phyloP scores from a whole-genome alignment of 2,329 filamentous ascomycete genomes.

The Penicillium sumatraense region DNA sequence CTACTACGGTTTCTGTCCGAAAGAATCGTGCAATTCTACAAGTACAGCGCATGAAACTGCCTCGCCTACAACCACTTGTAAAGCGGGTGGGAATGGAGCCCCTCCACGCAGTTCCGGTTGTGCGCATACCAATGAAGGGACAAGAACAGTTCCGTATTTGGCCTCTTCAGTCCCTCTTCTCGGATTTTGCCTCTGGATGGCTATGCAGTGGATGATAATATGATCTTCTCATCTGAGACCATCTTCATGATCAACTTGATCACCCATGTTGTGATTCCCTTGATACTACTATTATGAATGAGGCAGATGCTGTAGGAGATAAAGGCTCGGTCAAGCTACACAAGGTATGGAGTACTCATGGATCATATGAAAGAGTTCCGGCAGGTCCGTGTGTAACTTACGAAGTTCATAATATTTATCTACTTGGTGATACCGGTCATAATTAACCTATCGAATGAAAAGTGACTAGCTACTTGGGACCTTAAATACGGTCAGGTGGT shows the following conservation, averaged over 20 bases:
- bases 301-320: too few relatives aligned
- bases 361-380: not conserved
- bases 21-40: not conserved
- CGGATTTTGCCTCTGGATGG: not conserved
- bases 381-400: conserved; percentile 1
- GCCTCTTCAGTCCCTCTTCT: not conserved
- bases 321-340: too few relatives aligned
- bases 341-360: not conserved
- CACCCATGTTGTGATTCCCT: too few relatives aligned
- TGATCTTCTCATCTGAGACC: not conserved
- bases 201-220: not conserved
- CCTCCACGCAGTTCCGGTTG: not conserved
- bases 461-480: too few relatives aligned
- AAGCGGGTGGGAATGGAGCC: not conserved
- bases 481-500: too few relatives aligned
- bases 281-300: too few relatives aligned
- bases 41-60: not conserved
- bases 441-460: too few relatives aligned
- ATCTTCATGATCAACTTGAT: too few relatives aligned
- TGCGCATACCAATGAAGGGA: not conserved
- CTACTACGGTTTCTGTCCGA: conserved; percentile 17
- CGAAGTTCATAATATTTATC: not conserved
- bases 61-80: not conserved
- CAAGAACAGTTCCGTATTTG: not conserved
- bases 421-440: not conserved